These are phyloP conservation scores for Wickerhamomyces canadensis DNA, from an alignment of 805 yeast genomes.

Conservation along the genomic window DNA sequence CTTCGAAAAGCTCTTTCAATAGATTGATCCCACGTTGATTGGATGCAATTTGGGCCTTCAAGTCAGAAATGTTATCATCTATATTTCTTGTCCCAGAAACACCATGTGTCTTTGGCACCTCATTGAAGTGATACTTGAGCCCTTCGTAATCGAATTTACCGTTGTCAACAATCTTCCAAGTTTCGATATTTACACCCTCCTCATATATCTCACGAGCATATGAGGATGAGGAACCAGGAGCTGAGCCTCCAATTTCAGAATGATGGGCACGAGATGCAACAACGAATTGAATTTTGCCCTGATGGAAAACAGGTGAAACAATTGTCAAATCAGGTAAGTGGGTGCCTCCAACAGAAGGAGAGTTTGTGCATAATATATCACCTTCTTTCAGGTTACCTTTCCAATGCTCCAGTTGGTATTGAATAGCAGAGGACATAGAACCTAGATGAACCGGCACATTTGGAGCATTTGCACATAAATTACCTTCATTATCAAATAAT, in stretches of 20 bases:
- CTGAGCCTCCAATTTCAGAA: slow-evolving; percentile 57
- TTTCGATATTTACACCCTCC: slow-evolving; percentile 51
- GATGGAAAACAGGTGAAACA: slow-evolving; percentile 48
- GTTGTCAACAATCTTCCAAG: slow-evolving; percentile 43
- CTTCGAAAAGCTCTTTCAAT: slow-evolving; percentile 36
- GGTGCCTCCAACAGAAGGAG: slow-evolving; percentile 41
- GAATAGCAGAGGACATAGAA: slow-evolving; percentile 40
- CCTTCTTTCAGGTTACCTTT: slow-evolving; percentile 33
- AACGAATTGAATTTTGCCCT: slow-evolving; percentile 42
- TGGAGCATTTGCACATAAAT: slow-evolving; percentile 40
- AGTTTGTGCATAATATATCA: slow-evolving; percentile 38
- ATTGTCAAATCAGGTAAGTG: slow-evolving; percentile 50
- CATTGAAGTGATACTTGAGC: slow-evolving; percentile 37
- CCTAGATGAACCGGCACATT: slow-evolving; percentile 44
- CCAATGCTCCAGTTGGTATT: slow-evolving; percentile 34
- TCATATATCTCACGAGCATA: slow-evolving; percentile 46
- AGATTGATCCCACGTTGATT: slow-evolving; percentile 46
- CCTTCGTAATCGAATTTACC: slow-evolving; percentile 52
- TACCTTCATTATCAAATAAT: slow-evolving; percentile 39
- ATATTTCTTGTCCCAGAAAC: slow-evolving; percentile 52
- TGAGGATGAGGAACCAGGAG: slow-evolving; percentile 54
- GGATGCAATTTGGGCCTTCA: slow-evolving; percentile 46
- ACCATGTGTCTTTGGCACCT: slow-evolving; percentile 44
- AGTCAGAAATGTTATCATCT: slow-evolving; percentile 45
- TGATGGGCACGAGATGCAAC: slow-evolving; percentile 59